Conservation (phyloP, 2,329 filamentous ascomycete species). For the Phyllosticta citriasiana region DNA sequence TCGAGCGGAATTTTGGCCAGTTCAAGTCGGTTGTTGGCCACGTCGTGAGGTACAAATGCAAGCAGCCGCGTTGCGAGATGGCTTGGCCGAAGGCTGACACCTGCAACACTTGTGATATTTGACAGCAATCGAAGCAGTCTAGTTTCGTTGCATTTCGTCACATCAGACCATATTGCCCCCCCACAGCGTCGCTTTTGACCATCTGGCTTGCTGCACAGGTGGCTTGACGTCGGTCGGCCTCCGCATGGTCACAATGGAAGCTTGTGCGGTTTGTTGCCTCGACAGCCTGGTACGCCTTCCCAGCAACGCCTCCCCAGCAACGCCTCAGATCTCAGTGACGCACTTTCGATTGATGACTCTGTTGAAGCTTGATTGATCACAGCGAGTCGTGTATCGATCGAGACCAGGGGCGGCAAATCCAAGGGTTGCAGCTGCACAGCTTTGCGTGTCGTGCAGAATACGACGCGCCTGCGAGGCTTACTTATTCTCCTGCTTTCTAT, state of each 20-base stretch:
- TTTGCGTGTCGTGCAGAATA: neutral
- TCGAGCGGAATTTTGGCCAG: neutral
- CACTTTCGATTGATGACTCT: neutral
- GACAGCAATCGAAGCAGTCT: neutral
- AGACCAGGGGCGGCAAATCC: neutral
- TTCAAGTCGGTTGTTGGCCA: neutral
- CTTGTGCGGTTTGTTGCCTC: neutral
- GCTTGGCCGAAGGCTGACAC: neutral
- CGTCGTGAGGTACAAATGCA: neutral
- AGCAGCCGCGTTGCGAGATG: neutral
- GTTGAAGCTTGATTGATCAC: neutral
- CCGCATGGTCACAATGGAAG: neutral
- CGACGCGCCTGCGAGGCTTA: neutral
- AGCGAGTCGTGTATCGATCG: neutral
- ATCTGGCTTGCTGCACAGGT: neutral
- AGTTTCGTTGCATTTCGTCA: neutral
- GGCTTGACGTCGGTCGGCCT: neutral
- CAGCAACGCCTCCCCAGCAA: neutral
- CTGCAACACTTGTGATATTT: neutral
- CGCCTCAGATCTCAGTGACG: neutral
- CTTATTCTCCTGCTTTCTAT: neutral
- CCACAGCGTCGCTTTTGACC: neutral
- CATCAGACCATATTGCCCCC: neutral
- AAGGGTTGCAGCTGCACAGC: neutral
- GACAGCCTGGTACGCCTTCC: neutral